Evolutionary conservation across 2,329 filamentous ascomycete species (phyloP), one percentile per base, ranked within the genome.

Genomic region (Aspergillus hiratsukae): DNA sequence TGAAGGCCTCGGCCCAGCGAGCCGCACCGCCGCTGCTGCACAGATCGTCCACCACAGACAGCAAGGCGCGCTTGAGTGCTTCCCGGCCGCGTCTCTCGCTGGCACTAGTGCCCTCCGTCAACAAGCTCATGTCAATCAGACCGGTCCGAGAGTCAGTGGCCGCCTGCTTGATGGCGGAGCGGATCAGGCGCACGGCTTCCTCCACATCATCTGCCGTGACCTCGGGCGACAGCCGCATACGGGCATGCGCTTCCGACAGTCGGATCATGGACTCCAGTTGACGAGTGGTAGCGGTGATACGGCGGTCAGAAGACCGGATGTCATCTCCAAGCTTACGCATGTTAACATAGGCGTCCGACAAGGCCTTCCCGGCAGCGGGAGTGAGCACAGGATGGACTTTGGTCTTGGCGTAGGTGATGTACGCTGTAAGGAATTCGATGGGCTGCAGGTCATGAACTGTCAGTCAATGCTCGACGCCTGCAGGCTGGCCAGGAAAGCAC

Each of bases 241-340:
- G 97, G 51, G 94, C 95, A 75, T 99, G 95, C 0, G 92, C 94
- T 78, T 99, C 94, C 1, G 92, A 80, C 3, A 99, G 87, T 59
- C 94, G 93, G 70, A 99, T 97, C 95, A 99, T 99, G 48, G 89
- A 94, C 77, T 99, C 95, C 5, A 99, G 82, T 76, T 99, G 94
- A 70, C 94, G 86, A 0, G 95, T 99, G 3, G 94, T 99, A 43
- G 94, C 94, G 0, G 94, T 99, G 77, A 99, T 99, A 64, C 94
- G 90, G 74, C 95, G 93, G 75, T 99, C 95, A 3, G 90, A 85
- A 2, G 91, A 83, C 50, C 93, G 90, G 37, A 93, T 87, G 66
- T 92, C 89, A 64, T 91, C 88, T 49, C 94, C 94, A 0, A 99
- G 86, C 69, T 92, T 90, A 62, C 94, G 91, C 91, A 99, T 97